These are phyloP conservation scores for Nemania sp. DNA, from an alignment of 2,329 filamentous ascomycete genomes.

Conservation along the genomic window DNA sequence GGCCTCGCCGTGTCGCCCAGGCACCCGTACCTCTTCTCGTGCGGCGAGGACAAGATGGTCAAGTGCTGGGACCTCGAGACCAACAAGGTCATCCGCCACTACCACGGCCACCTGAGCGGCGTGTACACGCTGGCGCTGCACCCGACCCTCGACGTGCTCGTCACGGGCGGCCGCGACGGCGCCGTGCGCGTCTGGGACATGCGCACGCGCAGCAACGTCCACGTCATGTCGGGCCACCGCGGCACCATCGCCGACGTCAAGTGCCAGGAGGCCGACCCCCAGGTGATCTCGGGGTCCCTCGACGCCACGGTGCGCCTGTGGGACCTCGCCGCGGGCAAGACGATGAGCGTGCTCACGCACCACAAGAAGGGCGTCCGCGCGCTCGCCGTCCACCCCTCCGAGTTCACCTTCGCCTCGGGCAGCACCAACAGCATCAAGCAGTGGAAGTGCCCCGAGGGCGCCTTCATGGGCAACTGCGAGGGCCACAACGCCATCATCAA, in stretches of 20 bases:
- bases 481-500: slow-evolving; percentile 98
- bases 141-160: slow-evolving; percentile 92
- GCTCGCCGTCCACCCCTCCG: slow-evolving; percentile 84
- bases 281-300: slow-evolving; percentile 92
- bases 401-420: slow-evolving; percentile 95
- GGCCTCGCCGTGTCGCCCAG: slow-evolving; percentile 92
- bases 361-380: slow-evolving; percentile 97
- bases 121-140: slow-evolving; percentile 96
- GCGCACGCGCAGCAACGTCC: slow-evolving; percentile 94
- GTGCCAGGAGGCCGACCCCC: slow-evolving; percentile 95
- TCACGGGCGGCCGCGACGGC: slow-evolving; percentile 94
- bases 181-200: slow-evolving; percentile 98
- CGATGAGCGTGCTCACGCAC: slow-evolving; percentile 94
- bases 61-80: slow-evolving; percentile 99
- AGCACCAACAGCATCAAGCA: slow-evolving; percentile 97
- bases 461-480: slow-evolving; percentile 99
- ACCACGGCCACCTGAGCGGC: slow-evolving; percentile 95
- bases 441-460: slow-evolving; percentile 98
- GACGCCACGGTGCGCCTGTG: slow-evolving; percentile 92
- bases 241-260: slow-evolving; percentile 89
- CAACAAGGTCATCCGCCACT: slow-evolving; percentile 99
- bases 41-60: slow-evolving; percentile 99
- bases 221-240: slow-evolving; percentile 91
- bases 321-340: slow-evolving; percentile 96
- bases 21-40: slow-evolving; percentile 97